Evolutionary conservation across 495 filamentous ascomycete species (phyloP), one percentile per base, ranked within the genome.

Genomic region (Hypomontagnella monticulosa): DNA sequence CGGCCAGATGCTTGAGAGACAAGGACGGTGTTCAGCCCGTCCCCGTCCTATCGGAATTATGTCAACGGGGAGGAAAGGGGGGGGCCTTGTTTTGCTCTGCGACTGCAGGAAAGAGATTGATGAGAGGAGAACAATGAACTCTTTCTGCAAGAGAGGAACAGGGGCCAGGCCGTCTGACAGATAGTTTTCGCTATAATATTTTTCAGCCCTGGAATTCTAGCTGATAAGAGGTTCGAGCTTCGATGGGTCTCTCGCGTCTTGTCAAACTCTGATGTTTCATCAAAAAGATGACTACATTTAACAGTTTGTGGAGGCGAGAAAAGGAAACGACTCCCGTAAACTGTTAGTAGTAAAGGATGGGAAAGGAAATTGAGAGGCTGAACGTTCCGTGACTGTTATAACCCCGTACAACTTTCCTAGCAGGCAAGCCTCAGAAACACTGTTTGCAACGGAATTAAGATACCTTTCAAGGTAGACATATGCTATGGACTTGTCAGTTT

Each of bases 201-300:
- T 40, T 42, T 60, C 51, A 60, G 62, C 62, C 47, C 52, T 61
- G 50, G 18, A 47, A 56, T 61, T 33, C 58, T 51, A 63, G 60
- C 69, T 57, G 38, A 56, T 44, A 49, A 54, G 30, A 67, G 60
- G 63, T 50, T 68, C 54, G 54, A 70, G 47, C 57, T 68, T 73
- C 46, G 58, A 69, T 61, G 57, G 59, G 53, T 70, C 64, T 54
- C 42, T 66, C 44, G 67, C 52, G 66, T 63, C 64, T 67, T 71
- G 71, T 71, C 66, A 66, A 62, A 73, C 73, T 69, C 59, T 63
- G 58, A 60, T 74, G 71, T 71, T 70, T 74, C 71, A 74, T 69
- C 50, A 63, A 44, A 65, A 43, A 55, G 57, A 41, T 57, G 71
- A 67, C 68, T 57, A 63, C 50, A 62, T 61, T 43, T 66, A 68